Percentiles rank a stretch among this genome's conserved stretches.
Conservation (phyloP, 176 grass and related monocot species). For the Aegilops speltoides region DNA sequence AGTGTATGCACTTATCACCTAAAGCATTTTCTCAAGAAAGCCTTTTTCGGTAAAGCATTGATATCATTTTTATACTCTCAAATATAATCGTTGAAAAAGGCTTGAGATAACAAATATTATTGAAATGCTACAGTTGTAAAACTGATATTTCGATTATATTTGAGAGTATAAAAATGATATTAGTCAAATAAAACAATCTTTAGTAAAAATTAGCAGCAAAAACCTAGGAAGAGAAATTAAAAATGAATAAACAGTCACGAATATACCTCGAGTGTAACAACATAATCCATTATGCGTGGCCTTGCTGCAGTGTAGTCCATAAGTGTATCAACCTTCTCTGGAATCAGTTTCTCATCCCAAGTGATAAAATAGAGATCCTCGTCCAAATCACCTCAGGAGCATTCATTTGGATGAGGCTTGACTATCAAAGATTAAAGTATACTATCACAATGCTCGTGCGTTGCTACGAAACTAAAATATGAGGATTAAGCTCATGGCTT, state of each 20-base stretch:
- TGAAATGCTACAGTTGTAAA: not conserved
- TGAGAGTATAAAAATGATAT: not conserved
- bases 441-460: too few relatives aligned
- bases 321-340: slow-evolving; percentile 65
- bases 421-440: slow-evolving; percentile 16
- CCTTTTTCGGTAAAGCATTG: too few relatives aligned
- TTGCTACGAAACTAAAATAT: too few relatives aligned
- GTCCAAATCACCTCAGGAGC: slow-evolving; percentile 90
- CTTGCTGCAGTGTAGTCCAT: slow-evolving; percentile 86
- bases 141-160: slow-evolving; percentile 1
- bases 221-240: not conserved
- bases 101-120: not conserved
- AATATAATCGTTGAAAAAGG: too few relatives aligned
- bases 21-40: not conserved
- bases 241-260: not conserved
- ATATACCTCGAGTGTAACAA: slow-evolving; percentile 81
- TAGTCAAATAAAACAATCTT: not conserved
- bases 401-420: slow-evolving; percentile 96
- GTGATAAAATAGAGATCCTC: slow-evolving; percentile 70
- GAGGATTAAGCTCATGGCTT: too few relatives aligned
- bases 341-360: not conserved
- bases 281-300: slow-evolving; percentile 73
- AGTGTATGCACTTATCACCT: not conserved
- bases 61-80: too few relatives aligned
- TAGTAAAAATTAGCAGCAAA: not conserved